Evolutionary conservation across 192 early-diverging fungal species (phyloP).

Genomic region (Podila epigama): DNA sequence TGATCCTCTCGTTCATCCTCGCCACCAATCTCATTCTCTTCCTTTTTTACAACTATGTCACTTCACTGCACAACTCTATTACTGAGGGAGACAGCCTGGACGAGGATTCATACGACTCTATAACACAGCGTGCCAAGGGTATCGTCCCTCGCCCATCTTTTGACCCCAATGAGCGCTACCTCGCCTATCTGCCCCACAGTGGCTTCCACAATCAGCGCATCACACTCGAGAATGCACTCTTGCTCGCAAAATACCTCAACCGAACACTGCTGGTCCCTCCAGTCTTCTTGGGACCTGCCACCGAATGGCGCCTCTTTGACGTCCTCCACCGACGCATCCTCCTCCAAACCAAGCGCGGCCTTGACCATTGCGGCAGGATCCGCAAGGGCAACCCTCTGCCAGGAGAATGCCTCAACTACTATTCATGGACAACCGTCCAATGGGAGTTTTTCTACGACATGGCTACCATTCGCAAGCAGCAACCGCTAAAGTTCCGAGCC

Average conservation of each 20-base stretch:
- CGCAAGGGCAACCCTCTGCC: constrained; percentile 51
- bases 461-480: constrained; percentile 37
- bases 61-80: constrained; percentile 6
- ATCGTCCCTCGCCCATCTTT: constrained; percentile 17
- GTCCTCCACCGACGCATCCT: constrained; percentile 59
- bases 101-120: neutral
- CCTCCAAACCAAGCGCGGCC: constrained; percentile 59
- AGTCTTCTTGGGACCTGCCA: constrained; percentile 58
- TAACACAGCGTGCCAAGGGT: constrained; percentile 7
- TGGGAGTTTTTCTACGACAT: constrained; percentile 66
- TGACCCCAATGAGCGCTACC: constrained; percentile 52
- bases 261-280: constrained; percentile 60
- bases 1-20: constrained; percentile 28
- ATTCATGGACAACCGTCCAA: constrained; percentile 59
- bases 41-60: constrained; percentile 30
- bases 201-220: constrained; percentile 66
- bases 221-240: constrained; percentile 61
- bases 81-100: neutral
- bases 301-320: constrained; percentile 58
- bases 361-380: constrained; percentile 56
- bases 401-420: constrained; percentile 63
- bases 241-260: constrained; percentile 61
- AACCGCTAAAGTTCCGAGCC: constrained; percentile 48
- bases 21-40: constrained; percentile 19
- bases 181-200: constrained; percentile 62